Base-by-base conservation (phyloP, 2,329 filamentous ascomycete species). In the Cladosporium halotolerans region DNA sequence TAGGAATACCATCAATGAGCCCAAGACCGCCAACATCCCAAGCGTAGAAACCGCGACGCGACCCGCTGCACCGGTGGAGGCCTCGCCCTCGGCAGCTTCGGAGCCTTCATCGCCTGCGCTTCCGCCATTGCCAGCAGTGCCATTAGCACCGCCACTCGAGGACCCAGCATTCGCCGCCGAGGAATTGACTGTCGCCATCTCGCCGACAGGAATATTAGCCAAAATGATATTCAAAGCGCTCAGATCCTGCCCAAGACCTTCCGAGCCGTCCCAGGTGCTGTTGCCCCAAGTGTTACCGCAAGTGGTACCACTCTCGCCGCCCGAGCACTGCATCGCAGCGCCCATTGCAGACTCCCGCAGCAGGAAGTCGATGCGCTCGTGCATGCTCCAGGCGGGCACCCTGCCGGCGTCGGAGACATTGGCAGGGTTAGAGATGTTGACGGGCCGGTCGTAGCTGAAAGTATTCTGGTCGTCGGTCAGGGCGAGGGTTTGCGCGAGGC, bases 181-280 rank as follows among this genome's bases (percentile, higher is more conserved):
- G 1, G 9, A 44, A 18, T 57, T 57, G 9, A 42, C 40, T 9
- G 50, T 53, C 38, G 19, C 33, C 44, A 61, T 39, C 23, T 31
- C 13, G 18, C 51, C 56, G 3, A 45, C 34, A 3, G 55, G 55
- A 19, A 76, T 59, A 46, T 71, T 64, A 28, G 71, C 72, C 43
- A 70, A 60, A 49, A 82, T 71, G 23, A 76, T 70, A 38, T 75
- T 76, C 7, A 82, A 66, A 1, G 76, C 78, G 46, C 72, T 73
- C 73, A 82, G 76, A 61, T 79, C 73, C 61, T 81, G 72, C 4
- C 78, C 78, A 1, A 79, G 74, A 2, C 79, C 78, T 2, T 63
- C 57, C 2, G 64, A 68, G 1, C 73, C 71, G 61, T 79, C 78
- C 55, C 68, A 70, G 1, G 60, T 61, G 5, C 58, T 66, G n/a